Base-by-base conservation (phyloP, 116 monocot genomes). In the Posidonia oceanica region DNA sequence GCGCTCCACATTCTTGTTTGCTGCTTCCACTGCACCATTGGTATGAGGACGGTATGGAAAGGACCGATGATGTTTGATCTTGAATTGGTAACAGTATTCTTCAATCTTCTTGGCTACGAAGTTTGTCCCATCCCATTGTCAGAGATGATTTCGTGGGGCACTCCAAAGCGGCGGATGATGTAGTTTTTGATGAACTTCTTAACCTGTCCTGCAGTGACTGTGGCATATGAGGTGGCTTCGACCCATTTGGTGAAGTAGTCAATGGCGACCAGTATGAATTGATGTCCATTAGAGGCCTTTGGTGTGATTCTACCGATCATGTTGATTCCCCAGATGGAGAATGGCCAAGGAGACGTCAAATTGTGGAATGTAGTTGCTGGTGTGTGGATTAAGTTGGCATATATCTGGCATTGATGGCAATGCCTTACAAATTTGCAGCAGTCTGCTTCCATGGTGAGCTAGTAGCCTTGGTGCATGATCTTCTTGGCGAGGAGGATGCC, bases 71-170 rank as follows among this genome's bases (percentile, higher is more conserved):
- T n/a, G n/a, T n/a, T n/a, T n/a, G n/a, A n/a, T n/a, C n/a, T n/a
- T n/a, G n/a, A n/a, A n/a, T n/a, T n/a, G n/a, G n/a, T n/a, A n/a
- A n/a, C 56, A 56, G 56, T 18, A 22, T 36, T 52, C 39, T 68
- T 21, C 36, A 40, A 22, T 54, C 18, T 51, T 22, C 52, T 68
- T 68, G 20, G 52, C 52, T 18, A 66, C 42, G 23, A 68, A 52
- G 29, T 68, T 48, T 13, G 68, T n/a, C n/a, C n/a, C n/a, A n/a
- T 52, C 12, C 68, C 68, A 52, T 68, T 48, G 52, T 68, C 52
- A 12, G 68, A 21, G 52, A 68, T 68, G 68, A 68, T 68, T 39
- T 68, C 52, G 40, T 22, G 52, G 3, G 53, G 23, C 3, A 53
- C 53, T 18, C 52, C 68, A 68, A 40, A 68, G 18, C 8, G 3